Base-by-base conservation (phyloP, 805 yeast species). In the Lipomyces sp. region DNA sequence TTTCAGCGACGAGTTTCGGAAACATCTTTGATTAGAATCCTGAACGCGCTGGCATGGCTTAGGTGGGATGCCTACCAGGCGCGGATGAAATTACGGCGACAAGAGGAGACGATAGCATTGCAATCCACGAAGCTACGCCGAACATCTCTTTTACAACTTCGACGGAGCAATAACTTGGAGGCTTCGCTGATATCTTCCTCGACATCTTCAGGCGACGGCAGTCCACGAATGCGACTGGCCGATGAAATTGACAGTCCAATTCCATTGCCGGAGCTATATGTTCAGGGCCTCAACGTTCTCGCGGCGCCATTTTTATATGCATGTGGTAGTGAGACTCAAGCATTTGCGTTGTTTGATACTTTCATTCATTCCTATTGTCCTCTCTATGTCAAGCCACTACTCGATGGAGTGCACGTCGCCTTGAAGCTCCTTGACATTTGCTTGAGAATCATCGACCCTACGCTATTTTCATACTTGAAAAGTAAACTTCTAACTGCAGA, bases 281-380 rank as follows among this genome's bases (percentile, higher is more conserved):
- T 89, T n/a, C 96, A 89, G 65, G 96, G 96, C 1, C 80, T 90
- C 84, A 89, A 89, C 64, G 88, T 89, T 0, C 66, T 89, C 21
- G 76, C 84, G 22, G 96, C 95, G 0, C 96, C 96, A 1, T 78
- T 89, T 48, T 76, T 88, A 16, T 89, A 79, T 64, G 75, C 84
- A 0, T 76, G 84, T 60, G 81, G 82, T 37, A 79, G 88, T 32
- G 97, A 89, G 65, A 89, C 95, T 0, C 87, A 88, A 68, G 93
- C 95, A 1, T 88, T 81, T 64, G 79, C 84, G 10, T 54, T 90
- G 32, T 80, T 87, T 59, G 81, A 81, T 45, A 75, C 77, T 21
- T 68, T 89, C 36, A 68, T 89, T 42, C 75, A 77, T 2, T 68
- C 72, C 28, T 81, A 81, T 58, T 82, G 90, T 41, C 96, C 96